phyloP scores from a whole-genome alignment of 2,329 filamentous ascomycete species.

The Monascus ruber region DNA sequence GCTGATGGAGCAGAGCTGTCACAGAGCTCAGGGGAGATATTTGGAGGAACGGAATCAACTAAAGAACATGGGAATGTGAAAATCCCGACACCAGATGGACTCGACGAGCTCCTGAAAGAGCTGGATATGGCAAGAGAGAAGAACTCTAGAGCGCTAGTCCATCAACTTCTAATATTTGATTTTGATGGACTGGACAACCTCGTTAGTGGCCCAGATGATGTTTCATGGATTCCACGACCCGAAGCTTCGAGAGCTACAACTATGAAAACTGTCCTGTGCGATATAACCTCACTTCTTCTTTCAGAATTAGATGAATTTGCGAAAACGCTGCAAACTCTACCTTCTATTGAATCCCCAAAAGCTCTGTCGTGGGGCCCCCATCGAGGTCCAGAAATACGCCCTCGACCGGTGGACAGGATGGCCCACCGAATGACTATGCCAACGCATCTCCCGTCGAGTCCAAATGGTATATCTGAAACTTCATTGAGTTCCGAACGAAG shows the following conservation, averaged over 20 bases:
- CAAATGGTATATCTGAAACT: slow-evolving; percentile 22
- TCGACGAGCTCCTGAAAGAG: slow-evolving; percentile 43
- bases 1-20: slow-evolving; percentile 66
- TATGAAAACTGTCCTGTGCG: slow-evolving; percentile 69
- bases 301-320: slow-evolving; percentile 66
- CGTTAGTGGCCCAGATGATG: slow-evolving; percentile 48
- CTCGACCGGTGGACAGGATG: slow-evolving; percentile 43
- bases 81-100: slow-evolving; percentile 25
- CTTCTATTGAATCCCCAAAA: slow-evolving; percentile 66
- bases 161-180: slow-evolving; percentile 73
- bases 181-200: slow-evolving; percentile 47
- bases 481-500: slow-evolving; percentile 26
- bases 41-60: slow-evolving; percentile 3
- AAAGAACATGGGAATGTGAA: slow-evolving; percentile 11
- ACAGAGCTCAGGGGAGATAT: slow-evolving; percentile 11
- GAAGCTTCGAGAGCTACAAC: slow-evolving; percentile 64
- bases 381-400: slow-evolving; percentile 40
- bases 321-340: slow-evolving; percentile 60
- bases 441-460: slow-evolving; percentile 40
- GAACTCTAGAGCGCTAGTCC: slow-evolving; percentile 65
- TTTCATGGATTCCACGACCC: slow-evolving; percentile 58
- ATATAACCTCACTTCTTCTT: slow-evolving; percentile 61
- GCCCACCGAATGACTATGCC: slow-evolving; percentile 74
- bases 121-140: slow-evolving; percentile 59
- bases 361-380: slow-evolving; percentile 31